Base-by-base conservation (phyloP, 495 filamentous ascomycete species). In the Podospora appendiculata region DNA sequence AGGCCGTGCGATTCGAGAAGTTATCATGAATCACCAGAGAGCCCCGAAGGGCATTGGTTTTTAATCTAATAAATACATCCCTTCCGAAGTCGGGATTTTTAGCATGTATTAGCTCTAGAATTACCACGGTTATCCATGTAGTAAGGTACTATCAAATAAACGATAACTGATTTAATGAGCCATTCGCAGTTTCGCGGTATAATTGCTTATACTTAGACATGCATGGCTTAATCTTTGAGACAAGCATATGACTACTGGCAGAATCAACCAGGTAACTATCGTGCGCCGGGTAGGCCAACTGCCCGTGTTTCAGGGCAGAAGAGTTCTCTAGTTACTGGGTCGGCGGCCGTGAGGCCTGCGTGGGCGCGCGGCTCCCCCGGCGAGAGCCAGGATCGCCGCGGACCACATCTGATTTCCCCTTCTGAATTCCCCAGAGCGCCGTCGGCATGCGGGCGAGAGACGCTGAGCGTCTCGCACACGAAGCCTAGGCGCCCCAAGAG, bases 81-180 rank as follows among this genome's bases (percentile, higher is more conserved):
- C 78, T 81, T 74, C 75, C 70, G 68, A 71, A 77, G 75, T 82
- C 73, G 74, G 71, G 76, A 71, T 80, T 80, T 81, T 81, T 71
- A 78, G 76, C 75, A 83, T 83, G 74, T 84, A 83, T 82, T 83
- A 83, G 78, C 79, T 82, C 75, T 83, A 83, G 78, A 84, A 84
- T 84, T 83, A 83, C 79, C 74, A 84, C 76, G 73, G 80, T 77
- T 84, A 83, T 84, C 77, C 76, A 83, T 75, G 77, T 83, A 81
- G 76, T 78, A 79, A 79, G 77, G 78, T 80, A 82, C 74, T 80
- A 81, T 82, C 75, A 81, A 82, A 83, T 82, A 82, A 82, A 81
- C 76, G 70, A 83, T 81, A 82, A 82, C 76, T 83, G 74, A 82
- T 82, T 80, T 81, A 81, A 82, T 82, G 74, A 83, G 76, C 77